phyloP scores from a whole-genome alignment of 495 filamentous ascomycete species.

The Xylaria cubensis region DNA sequence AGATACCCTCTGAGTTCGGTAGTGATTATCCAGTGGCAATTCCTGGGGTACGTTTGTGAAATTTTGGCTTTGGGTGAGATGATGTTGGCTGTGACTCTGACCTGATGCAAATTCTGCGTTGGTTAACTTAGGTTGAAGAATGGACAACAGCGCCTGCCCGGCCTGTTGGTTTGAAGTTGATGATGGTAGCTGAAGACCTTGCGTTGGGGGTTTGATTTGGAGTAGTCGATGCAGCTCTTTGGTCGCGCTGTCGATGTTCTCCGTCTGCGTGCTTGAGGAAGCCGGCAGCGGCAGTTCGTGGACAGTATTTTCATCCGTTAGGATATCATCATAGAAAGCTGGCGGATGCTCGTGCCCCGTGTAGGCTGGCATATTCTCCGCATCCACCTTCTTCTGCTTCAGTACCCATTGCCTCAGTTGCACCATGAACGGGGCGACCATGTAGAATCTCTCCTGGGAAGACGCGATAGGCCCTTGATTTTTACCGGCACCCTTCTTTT shows the following conservation, averaged over 20 bases:
- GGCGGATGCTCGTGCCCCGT: constrained; percentile 33
- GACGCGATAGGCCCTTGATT: constrained; percentile 59
- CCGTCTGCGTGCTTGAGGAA: constrained; percentile 15
- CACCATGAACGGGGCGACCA: constrained; percentile 92
- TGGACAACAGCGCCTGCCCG: constrained; percentile 62
- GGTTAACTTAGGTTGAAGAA: constrained; percentile 53
- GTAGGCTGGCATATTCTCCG: constrained; percentile 39
- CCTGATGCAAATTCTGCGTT: constrained; percentile 28
- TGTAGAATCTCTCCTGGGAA: constrained; percentile 90
- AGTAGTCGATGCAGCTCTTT: constrained; percentile 68
- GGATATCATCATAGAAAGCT: constrained; percentile 41
- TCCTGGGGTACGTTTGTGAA: constrained; percentile 44
- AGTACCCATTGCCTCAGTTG: constrained; percentile 90
- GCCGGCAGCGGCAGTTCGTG: constrained; percentile 25
- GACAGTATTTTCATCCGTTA: constrained; percentile 51
- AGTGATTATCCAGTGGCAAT: constrained; percentile 42
- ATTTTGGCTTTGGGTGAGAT: constrained; percentile 53
- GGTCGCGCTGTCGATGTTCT: constrained; percentile 61
- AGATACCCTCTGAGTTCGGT: constrained; percentile 45
- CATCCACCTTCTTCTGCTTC: constrained; percentile 75
- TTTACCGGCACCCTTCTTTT: constrained; percentile 63
- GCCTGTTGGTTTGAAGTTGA: constrained; percentile 34
- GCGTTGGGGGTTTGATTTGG: constrained; percentile 61
- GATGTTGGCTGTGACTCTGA: constrained; percentile 34
- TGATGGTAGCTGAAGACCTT: constrained; percentile 48